These are phyloP conservation scores for Pseudogymnoascus sp. DNA, from an alignment of 2,329 filamentous ascomycete genomes.

Conservation along the genomic window DNA sequence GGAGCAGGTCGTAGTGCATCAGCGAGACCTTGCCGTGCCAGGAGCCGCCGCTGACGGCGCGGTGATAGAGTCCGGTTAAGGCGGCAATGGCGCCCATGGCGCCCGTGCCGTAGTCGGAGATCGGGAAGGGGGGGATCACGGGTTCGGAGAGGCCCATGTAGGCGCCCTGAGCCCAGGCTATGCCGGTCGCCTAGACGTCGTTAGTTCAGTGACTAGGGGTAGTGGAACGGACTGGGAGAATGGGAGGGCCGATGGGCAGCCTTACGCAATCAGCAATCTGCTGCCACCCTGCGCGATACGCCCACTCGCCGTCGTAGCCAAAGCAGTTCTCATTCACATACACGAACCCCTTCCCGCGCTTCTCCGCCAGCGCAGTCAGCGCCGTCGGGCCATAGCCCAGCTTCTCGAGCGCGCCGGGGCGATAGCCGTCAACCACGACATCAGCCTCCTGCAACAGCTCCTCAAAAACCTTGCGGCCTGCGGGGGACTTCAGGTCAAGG, in stretches of 20 bases:
- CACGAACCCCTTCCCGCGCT: constrained; percentile 52
- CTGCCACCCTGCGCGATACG: constrained; percentile 56
- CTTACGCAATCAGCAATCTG: constrained; percentile 56
- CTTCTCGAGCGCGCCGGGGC: constrained; percentile 54
- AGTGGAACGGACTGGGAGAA: neutral
- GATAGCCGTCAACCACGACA: constrained; percentile 60
- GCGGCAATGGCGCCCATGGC: constrained; percentile 63
- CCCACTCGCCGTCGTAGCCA: constrained; percentile 55
- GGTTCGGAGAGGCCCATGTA: constrained; percentile 55
- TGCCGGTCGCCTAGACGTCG: constrained; percentile 34
- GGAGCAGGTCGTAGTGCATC: constrained; percentile 58
- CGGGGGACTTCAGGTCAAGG: constrained; percentile 48
- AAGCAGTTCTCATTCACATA: constrained; percentile 65
- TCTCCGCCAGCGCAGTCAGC: constrained; percentile 43
- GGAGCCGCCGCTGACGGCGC: constrained; percentile 54
- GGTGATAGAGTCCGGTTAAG: constrained; percentile 52
- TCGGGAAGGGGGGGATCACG: constrained; percentile 56
- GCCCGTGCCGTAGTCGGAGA: constrained; percentile 60
- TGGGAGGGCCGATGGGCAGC: neutral
- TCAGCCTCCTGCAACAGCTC: constrained; percentile 52
- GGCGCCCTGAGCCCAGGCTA: constrained; percentile 53
- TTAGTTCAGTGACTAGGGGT: neutral
- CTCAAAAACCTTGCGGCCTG: constrained; percentile 49
- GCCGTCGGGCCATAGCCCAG: constrained; percentile 53
- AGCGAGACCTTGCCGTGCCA: constrained; percentile 57